Conservation (phyloP, 768 basidiomycete genomes). For the Flagelloscypha sp. region DNA sequence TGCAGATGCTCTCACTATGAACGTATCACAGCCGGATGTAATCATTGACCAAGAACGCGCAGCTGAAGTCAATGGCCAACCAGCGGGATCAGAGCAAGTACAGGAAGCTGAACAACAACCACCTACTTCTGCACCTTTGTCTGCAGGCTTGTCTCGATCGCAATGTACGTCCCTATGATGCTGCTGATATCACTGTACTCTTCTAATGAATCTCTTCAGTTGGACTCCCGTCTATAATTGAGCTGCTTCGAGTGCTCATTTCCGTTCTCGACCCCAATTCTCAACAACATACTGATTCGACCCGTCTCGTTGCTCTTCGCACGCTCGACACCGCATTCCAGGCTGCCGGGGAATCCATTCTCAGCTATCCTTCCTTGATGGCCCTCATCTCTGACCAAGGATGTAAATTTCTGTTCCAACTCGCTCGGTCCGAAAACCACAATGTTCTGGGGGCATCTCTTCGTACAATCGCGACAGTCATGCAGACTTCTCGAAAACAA, state of each 20-base stretch:
- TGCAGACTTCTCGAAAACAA: constrained; percentile 77
- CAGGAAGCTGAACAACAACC: constrained; percentile 1
- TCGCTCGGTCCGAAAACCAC: constrained; percentile 84
- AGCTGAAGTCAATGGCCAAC: constrained; percentile 13
- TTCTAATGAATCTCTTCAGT: constrained; percentile 32
- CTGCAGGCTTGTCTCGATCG: constrained; percentile 24
- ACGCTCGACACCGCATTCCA: constrained; percentile 87
- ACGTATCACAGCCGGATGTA: constrained; percentile 36
- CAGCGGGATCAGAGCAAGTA: constrained; percentile 10
- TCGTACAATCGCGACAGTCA: constrained; percentile 79
- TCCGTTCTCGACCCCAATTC: constrained; percentile 93
- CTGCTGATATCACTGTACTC: constrained; percentile 6
- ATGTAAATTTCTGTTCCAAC: constrained; percentile 95
- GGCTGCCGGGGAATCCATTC: constrained; percentile 67
- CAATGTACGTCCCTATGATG: constrained; percentile 30
- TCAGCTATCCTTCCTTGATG: constrained; percentile 69
- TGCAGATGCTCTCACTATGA: constrained; percentile 55
- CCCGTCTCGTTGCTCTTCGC: constrained; percentile 78
- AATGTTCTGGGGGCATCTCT: constrained; percentile 73
- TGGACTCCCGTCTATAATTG: constrained; percentile 86
- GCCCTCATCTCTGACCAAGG: constrained; percentile 78
- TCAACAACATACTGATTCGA: constrained; percentile 93
- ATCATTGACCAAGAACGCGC: constrained; percentile 14
- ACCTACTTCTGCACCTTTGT: constrained; percentile 10
- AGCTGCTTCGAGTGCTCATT: constrained; percentile 88